These are phyloP conservation scores for Wickerhamomyces canadensis DNA, from an alignment of 805 yeast genomes.

Conservation along the genomic window DNA sequence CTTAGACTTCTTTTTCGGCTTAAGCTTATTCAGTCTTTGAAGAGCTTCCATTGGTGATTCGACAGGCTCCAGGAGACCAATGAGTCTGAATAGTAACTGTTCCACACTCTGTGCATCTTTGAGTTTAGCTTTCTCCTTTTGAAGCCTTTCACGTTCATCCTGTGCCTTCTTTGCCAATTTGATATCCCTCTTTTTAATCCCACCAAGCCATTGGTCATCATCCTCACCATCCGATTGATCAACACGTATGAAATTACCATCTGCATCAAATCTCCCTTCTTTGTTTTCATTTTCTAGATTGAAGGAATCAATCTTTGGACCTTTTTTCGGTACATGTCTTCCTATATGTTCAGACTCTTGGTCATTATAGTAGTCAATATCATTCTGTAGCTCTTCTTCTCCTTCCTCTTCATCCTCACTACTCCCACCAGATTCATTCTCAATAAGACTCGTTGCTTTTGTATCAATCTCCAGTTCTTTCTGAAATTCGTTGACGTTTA, in stretches of 20 bases:
- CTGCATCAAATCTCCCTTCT: slow-evolving; percentile 55
- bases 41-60: slow-evolving; percentile 58
- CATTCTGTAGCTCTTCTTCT: too few species aligned
- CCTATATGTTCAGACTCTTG: slow-evolving; percentile 13
- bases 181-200: slow-evolving; percentile 31
- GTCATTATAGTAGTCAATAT: slow-evolving; percentile 14
- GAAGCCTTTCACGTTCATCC: slow-evolving; percentile 20
- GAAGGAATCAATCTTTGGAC: slow-evolving; percentile 56
- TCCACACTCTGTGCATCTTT: slow-evolving; percentile 15
- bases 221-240: slow-evolving; percentile 27
- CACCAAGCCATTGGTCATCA: slow-evolving; percentile 34
- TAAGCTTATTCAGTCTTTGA: slow-evolving; percentile 30
- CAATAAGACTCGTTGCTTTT: neutral
- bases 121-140: slow-evolving; percentile 18
- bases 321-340: slow-evolving; percentile 10
- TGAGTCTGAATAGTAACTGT: slow-evolving; percentile 28
- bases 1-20: slow-evolving; percentile 17
- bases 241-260: slow-evolving; percentile 50
- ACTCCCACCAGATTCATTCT: slow-evolving; percentile 8
- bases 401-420: slow-evolving; percentile 20
- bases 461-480: slow-evolving; percentile 15
- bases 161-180: slow-evolving; percentile 30
- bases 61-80: slow-evolving; percentile 45
- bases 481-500: slow-evolving; percentile 36
- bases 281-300: slow-evolving; percentile 49